These are phyloP conservation scores for Protomyces pachydermus DNA, from an alignment of 1,139 yeast genomes.

Conservation along the genomic window DNA sequence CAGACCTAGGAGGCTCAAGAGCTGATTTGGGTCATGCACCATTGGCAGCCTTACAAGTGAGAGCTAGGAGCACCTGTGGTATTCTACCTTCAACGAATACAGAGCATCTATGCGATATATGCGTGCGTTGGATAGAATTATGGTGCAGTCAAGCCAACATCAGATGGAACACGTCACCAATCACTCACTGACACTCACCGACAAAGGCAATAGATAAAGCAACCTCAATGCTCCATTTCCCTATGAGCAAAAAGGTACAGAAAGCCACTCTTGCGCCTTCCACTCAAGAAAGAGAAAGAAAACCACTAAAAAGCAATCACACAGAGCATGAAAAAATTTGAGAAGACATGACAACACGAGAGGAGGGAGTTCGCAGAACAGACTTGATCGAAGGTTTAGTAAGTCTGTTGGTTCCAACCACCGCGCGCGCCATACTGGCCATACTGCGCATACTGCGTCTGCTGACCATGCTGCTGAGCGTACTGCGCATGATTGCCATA, in stretches of 20 bases:
- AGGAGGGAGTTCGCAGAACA: too few species aligned
- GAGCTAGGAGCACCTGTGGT: not conserved
- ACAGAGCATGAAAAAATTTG: too few species aligned
- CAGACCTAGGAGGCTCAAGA: not conserved
- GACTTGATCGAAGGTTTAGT: not conserved
- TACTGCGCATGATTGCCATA: constrained; percentile 7
- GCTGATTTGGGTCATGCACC: not conserved
- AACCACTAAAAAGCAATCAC: not conserved
- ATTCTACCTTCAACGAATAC: too few species aligned
- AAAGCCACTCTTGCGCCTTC: not conserved
- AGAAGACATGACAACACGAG: too few species aligned
- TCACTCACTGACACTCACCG: not conserved
- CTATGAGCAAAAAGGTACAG: not conserved
- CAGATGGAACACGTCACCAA: not conserved
- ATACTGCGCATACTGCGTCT: constrained; percentile 22
- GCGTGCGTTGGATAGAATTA: not conserved
- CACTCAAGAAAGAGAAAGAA: not conserved
- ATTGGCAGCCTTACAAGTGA: not conserved
- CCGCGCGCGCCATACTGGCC: constrained; percentile 15
- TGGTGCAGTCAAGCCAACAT: not conserved
- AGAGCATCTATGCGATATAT: too few species aligned
- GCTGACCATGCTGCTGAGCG: not conserved
- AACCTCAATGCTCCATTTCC: not conserved
- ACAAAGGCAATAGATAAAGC: not conserved
- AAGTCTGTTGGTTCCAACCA: not conserved